A percentile compares a stretch with the other conserved stretches of the same genome.
Conservation (phyloP, 768 basidiomycete genomes). For the Suillus brevipes region DNA sequence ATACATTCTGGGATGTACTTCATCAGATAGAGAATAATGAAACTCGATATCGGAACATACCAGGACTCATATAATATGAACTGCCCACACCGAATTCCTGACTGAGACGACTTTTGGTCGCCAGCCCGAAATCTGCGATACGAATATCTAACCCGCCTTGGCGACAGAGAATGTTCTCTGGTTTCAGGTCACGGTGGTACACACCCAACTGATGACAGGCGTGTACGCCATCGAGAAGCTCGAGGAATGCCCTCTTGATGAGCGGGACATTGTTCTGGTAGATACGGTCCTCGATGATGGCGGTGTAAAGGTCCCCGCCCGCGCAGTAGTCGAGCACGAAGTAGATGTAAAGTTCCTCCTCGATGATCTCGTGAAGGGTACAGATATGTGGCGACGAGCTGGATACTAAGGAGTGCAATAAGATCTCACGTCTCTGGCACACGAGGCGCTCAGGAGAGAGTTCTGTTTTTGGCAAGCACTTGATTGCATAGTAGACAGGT, state of each 20-base stretch:
- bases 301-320: constrained; percentile 69
- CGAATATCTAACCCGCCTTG: constrained; percentile 52
- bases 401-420: constrained; percentile 52
- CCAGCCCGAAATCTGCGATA: constrained; percentile 80
- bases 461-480: constrained; percentile 66
- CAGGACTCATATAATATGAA: constrained; percentile 69
- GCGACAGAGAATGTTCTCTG: constrained; percentile 73
- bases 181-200: constrained; percentile 87
- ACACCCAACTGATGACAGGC: constrained; percentile 71
- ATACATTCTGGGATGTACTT: constrained; percentile 49
- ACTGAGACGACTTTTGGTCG: constrained; percentile 47
- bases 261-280: constrained; percentile 61
- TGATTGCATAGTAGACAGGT: constrained; percentile 63
- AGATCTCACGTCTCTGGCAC: constrained; percentile 70
- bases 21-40: constrained; percentile 10
- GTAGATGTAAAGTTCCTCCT: constrained; percentile 62
- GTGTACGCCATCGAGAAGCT: constrained; percentile 77
- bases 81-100: constrained; percentile 60
- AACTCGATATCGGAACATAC: constrained; percentile 35
- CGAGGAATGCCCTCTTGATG: constrained; percentile 69
- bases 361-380: constrained; percentile 62
- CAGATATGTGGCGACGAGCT: constrained; percentile 62
- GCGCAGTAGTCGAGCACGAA: constrained; percentile 59
- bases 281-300: constrained; percentile 56
- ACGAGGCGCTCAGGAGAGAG: constrained; percentile 54